These are phyloP conservation scores for Neurospora intermedia DNA, from an alignment of 495 filamentous ascomycete species.

Conservation along the genomic window DNA sequence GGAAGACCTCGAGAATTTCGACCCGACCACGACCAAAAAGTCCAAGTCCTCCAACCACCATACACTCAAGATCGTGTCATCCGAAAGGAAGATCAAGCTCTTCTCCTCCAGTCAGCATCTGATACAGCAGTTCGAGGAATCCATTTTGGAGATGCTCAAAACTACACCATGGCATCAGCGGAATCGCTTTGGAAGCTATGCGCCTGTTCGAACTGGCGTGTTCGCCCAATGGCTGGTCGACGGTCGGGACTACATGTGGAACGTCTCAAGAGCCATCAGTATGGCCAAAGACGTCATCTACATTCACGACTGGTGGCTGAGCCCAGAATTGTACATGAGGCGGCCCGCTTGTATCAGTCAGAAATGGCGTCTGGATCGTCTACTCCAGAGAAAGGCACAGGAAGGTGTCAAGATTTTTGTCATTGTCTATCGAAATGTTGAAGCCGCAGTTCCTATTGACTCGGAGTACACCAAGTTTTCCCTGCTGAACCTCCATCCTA, in stretches of 20 bases:
- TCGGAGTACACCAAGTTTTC: constrained; percentile 99
- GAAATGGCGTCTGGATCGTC: constrained; percentile 92
- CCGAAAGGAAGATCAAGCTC: constrained; percentile 82
- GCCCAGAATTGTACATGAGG: constrained; percentile 92
- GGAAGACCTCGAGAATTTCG: constrained; percentile 24
- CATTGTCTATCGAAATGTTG: constrained; percentile 97
- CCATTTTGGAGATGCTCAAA: constrained; percentile 71
- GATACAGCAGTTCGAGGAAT: constrained; percentile 85
- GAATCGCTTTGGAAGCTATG: constrained; percentile 90
- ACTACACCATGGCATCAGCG: constrained; percentile 69
- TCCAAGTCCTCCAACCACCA: constrained; percentile 61
- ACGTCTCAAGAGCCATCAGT: constrained; percentile 90
- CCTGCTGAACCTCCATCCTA: constrained; percentile 88
- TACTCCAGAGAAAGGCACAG: constrained; percentile 86
- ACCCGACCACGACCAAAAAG: constrained; percentile 19
- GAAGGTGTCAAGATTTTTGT: constrained; percentile 98
- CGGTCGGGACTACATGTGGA: constrained; percentile 98
- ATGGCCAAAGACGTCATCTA: constrained; percentile 98
- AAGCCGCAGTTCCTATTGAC: constrained; percentile 94
- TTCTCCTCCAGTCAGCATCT: constrained; percentile 84
- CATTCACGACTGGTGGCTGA: constrained; percentile 99
- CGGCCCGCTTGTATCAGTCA: constrained; percentile 93
- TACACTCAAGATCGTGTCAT: constrained; percentile 70
- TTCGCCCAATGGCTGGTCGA: constrained; percentile 97
- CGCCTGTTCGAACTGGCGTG: constrained; percentile 73